Evolutionary conservation across 2,329 filamentous ascomycete species (phyloP).

Genomic region (Endoconidiophora polonica): DNA sequence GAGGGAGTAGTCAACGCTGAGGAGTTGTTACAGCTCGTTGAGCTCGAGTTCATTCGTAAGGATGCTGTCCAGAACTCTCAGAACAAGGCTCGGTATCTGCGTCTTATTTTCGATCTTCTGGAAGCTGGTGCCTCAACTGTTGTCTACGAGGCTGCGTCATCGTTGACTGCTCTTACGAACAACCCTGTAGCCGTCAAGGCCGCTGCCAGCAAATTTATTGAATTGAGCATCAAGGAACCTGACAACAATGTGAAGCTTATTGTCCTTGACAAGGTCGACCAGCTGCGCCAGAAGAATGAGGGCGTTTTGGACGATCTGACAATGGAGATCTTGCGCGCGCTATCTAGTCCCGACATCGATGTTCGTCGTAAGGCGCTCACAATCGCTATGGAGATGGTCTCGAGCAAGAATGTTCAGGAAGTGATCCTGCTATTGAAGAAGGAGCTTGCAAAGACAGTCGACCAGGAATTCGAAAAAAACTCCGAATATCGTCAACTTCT

Average conservation of each 20-base stretch:
- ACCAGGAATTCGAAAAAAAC: conserved; percentile 98
- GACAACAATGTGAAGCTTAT: conserved; percentile 99
- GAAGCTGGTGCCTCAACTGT: conserved; percentile 89
- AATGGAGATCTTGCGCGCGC: conserved; percentile 91
- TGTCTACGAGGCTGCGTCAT: conserved; percentile 92
- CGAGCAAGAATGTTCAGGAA: conserved; percentile 96
- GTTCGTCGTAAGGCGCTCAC: conserved; percentile 81
- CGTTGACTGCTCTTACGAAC: conserved; percentile 78
- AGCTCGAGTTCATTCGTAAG: conserved; percentile 94
- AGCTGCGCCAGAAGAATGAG: conserved; percentile 72
- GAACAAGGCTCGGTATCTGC: conserved; percentile 89
- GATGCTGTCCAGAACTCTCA: conserved; percentile 88
- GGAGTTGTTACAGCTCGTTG: conserved; percentile 80
- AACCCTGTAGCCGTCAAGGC: conserved; percentile 98
- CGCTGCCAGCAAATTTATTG: conserved; percentile 88
- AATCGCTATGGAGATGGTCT: conserved; percentile 93
- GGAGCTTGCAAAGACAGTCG: conserved; percentile 90
- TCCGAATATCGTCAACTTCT: conserved; percentile 85
- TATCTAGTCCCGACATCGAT: conserved; percentile 91
- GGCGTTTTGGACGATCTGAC: conserved; percentile 83
- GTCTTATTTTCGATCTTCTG: conserved; percentile 89
- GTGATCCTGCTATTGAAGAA: conserved; percentile 94
- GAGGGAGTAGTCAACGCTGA: conserved; percentile 89
- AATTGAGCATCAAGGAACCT: conserved; percentile 89
- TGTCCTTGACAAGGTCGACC: conserved; percentile 83